Conservation (phyloP, 495 filamentous ascomycete genomes). For the Chaetomium fimeti region DNA sequence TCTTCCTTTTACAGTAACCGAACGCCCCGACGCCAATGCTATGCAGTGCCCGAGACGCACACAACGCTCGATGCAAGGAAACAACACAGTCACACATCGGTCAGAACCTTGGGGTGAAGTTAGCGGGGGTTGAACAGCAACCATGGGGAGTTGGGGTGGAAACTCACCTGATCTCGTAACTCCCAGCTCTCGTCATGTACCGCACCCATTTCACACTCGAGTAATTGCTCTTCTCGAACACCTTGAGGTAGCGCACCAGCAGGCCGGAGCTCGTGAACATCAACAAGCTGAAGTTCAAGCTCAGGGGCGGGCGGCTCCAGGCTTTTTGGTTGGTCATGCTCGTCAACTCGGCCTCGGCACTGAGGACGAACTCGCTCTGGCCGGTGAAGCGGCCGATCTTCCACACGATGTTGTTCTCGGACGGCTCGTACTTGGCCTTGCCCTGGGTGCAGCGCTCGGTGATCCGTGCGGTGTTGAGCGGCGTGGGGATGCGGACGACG, state of each 20-base stretch:
- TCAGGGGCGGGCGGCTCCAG: conserved; percentile 92
- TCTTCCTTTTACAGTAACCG: neutral
- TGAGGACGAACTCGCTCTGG: conserved; percentile 90
- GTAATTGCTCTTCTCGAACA: conserved; percentile 99
- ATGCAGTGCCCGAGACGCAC: conserved; percentile 18
- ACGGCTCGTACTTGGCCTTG: conserved; percentile 97
- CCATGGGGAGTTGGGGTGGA: neutral
- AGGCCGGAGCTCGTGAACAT: conserved; percentile 98
- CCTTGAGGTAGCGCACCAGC: conserved; percentile 93
- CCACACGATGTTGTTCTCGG: conserved; percentile 98
- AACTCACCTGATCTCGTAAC: conserved; percentile 72
- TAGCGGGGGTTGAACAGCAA: neutral
- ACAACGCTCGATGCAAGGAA: neutral
- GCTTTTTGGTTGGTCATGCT: conserved; percentile 98
- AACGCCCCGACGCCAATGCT: conserved; percentile 24
- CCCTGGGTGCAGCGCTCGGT: conserved; percentile 93
- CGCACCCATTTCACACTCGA: conserved; percentile 98
- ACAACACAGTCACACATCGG: neutral
- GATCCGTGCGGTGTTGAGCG: conserved; percentile 92
- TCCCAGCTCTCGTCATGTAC: conserved; percentile 95
- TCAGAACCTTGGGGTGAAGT: conserved; percentile 26
- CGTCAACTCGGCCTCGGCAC: conserved; percentile 87
- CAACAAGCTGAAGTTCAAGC: conserved; percentile 83
- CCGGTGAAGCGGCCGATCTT: conserved; percentile 97
- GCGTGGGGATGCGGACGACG: conserved; percentile 91